Evolutionary conservation across 1,284 basidiomycete genomes (phyloP).

Genomic region (Retiboletus flavoniger): DNA sequence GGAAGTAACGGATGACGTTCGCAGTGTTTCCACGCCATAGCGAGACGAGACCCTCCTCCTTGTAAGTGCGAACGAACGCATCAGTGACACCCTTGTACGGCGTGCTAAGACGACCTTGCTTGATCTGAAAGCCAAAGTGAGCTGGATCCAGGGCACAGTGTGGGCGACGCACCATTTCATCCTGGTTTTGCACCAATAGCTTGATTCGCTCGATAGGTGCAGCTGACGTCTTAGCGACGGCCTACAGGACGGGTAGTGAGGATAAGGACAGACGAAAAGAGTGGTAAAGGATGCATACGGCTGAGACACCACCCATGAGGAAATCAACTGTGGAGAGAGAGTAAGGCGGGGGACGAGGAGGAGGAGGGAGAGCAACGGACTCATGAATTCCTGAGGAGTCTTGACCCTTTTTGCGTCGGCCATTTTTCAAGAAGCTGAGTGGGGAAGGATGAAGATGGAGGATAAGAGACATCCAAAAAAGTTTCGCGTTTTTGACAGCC

Average conservation of each 20-base stretch:
- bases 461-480: constrained; percentile 37
- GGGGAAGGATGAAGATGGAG: constrained; percentile 45
- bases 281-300: constrained; percentile 51
- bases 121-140: constrained; percentile 62
- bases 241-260: constrained; percentile 45
- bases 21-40: constrained; percentile 97
- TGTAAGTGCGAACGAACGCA: constrained; percentile 85
- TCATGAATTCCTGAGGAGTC: constrained; percentile 75
- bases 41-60: constrained; percentile 87
- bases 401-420: constrained; percentile 75
- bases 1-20: constrained; percentile 98
- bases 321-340: constrained; percentile 63
- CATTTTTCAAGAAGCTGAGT: constrained; percentile 65
- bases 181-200: constrained; percentile 97
- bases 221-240: constrained; percentile 96
- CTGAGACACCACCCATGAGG: constrained; percentile 91
- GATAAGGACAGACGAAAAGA: not conserved
- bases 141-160: not conserved
- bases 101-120: constrained; percentile 88
- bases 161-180: constrained; percentile 71
- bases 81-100: constrained; percentile 94
- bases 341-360: constrained; percentile 3
- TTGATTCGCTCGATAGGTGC: constrained; percentile 99
- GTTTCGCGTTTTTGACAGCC: constrained; percentile 39
- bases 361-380: constrained; percentile 34